phyloP scores from a whole-genome alignment of 1,284 basidiomycete species.

The Flammula alnicola region DNA sequence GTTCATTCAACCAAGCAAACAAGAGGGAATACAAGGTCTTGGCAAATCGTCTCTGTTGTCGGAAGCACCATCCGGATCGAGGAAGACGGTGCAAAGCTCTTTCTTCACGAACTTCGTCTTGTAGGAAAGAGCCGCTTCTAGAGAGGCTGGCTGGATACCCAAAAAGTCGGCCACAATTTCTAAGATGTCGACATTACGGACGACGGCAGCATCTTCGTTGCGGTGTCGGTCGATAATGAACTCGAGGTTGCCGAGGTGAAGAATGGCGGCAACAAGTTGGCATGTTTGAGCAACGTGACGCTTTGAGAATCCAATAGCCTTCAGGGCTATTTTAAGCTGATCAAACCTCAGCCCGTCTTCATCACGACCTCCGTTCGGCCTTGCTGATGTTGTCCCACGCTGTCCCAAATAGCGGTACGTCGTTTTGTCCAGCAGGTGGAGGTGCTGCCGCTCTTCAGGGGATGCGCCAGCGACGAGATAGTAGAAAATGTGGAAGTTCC shows the following conservation, averaged over 20 bases:
- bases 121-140: constrained; percentile 90
- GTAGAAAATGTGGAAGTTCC: constrained; percentile 98
- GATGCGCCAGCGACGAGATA: constrained; percentile 92
- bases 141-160: constrained; percentile 75
- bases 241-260: constrained; percentile 95
- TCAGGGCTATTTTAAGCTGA: constrained; percentile 93
- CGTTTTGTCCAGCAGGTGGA: constrained; percentile 80
- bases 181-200: constrained; percentile 81
- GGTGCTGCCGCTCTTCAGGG: constrained; percentile 84
- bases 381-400: constrained; percentile 45
- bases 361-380: constrained; percentile 53
- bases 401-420: constrained; percentile 87
- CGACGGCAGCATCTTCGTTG: constrained; percentile 89
- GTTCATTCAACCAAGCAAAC: constrained; percentile 96
- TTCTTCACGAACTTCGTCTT: constrained; percentile 92
- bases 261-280: constrained; percentile 92
- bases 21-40: constrained; percentile 93
- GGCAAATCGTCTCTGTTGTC: constrained; percentile 92
- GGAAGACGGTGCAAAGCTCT: constrained; percentile 95
- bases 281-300: constrained; percentile 93
- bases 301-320: constrained; percentile 91
- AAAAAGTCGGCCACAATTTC: constrained; percentile 89
- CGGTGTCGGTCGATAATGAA: constrained; percentile 84
- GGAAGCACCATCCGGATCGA: constrained; percentile 92
- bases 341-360: constrained; percentile 86